phyloP scores from a whole-genome alignment of 2,329 filamentous ascomycete species.

The Fulvia fulva region DNA sequence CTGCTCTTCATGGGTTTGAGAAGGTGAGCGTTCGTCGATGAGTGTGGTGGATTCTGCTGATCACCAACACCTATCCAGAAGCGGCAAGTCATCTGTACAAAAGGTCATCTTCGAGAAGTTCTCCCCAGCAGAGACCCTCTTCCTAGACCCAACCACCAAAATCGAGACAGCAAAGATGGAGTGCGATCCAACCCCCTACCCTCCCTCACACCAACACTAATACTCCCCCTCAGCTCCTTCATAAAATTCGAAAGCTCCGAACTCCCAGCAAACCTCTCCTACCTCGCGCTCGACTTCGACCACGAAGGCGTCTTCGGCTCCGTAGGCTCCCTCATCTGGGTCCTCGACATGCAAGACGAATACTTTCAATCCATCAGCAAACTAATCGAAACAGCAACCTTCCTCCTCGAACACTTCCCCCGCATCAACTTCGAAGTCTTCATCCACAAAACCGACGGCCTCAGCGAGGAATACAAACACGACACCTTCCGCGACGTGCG shows the following conservation, averaged over 20 bases:
- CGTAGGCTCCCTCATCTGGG: conserved; percentile 93
- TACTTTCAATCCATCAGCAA: conserved; percentile 87
- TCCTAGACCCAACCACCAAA: conserved; percentile 87
- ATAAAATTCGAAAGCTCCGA: conserved; percentile 99
- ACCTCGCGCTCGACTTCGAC: conserved; percentile 84
- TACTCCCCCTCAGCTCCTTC: conserved; percentile 88
- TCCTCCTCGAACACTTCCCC: conserved; percentile 82
- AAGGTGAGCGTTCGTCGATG: conserved; percentile 53
- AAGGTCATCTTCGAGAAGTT: conserved; percentile 99
- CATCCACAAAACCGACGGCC: conserved; percentile 97
- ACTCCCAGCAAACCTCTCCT: conserved; percentile 91
- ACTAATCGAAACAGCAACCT: conserved; percentile 83
- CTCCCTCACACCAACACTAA: no score
- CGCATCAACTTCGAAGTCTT: conserved; percentile 97
- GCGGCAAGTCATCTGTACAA: conserved; percentile 96
- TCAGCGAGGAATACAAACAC: conserved; percentile 92
- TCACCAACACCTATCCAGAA: conserved; percentile 52
- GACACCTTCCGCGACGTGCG: conserved; percentile 97
- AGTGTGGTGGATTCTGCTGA: conserved; percentile 8
- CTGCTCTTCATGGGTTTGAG: conserved; percentile 92
- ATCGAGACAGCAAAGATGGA: conserved; percentile 95
- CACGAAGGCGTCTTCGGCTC: conserved; percentile 91
- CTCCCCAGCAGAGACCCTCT: conserved; percentile 90
- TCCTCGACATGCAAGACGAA: conserved; percentile 97
- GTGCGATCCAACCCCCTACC: conserved; percentile 53